Evolutionary conservation across 2,329 filamentous ascomycete genomes (phyloP).

Genomic region (Biscogniauxia mediterranea): DNA sequence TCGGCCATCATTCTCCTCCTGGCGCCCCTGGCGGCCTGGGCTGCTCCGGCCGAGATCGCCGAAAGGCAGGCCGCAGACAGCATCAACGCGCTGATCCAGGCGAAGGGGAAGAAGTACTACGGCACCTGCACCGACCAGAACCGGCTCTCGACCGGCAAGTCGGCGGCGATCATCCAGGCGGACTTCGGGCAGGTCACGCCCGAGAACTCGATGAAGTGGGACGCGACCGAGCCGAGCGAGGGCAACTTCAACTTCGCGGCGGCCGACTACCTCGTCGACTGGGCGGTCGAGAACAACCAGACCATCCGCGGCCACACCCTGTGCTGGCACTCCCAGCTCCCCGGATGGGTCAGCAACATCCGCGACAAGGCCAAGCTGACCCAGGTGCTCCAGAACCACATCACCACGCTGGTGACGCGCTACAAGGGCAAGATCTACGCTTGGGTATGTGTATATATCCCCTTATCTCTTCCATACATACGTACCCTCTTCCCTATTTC

Average conservation of each 20-base stretch:
- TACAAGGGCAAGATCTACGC: conserved; percentile 60
- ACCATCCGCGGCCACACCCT: conserved; percentile 65
- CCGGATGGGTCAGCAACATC: conserved; percentile 54
- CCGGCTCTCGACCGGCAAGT: conserved; percentile 47
- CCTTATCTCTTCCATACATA: background rate
- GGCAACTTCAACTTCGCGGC: conserved; percentile 53
- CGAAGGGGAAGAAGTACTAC: conserved; percentile 64
- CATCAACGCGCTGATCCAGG: conserved; percentile 56
- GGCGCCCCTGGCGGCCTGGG: conserved; percentile 34
- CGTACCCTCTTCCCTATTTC: background rate
- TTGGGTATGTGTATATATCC: conserved; percentile 24
- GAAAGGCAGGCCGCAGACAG: conserved; percentile 44
- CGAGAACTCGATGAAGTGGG: conserved; percentile 73
- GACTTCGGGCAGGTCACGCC: conserved; percentile 65
- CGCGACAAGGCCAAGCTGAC: conserved; percentile 42
- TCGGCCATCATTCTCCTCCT: conserved; percentile 36
- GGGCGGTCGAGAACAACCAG: conserved; percentile 54
- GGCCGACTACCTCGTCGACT: conserved; percentile 61
- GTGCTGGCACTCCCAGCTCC: conserved; percentile 62
- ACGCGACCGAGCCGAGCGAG: conserved; percentile 41
- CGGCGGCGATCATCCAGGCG: conserved; percentile 55
- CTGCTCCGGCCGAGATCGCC: conserved; percentile 33
- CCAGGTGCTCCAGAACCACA: conserved; percentile 57
- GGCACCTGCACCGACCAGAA: conserved; percentile 57
- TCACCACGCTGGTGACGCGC: conserved; percentile 53